phyloP scores from a whole-genome alignment of 2,329 filamentous ascomycete genomes.

The Sordariomycetes sp. region DNA sequence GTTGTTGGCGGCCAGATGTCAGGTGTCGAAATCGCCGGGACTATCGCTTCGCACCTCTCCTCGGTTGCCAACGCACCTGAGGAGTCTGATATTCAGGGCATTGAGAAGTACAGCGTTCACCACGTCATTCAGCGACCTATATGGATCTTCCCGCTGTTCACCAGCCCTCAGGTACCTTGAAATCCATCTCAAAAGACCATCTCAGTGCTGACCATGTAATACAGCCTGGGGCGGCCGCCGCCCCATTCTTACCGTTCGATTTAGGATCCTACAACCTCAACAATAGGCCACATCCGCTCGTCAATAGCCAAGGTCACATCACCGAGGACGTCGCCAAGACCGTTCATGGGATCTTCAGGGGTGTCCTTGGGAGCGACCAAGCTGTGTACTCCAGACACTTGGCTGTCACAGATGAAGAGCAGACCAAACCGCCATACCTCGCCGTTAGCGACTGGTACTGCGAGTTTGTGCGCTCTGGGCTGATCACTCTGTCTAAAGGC shows the following conservation, averaged over 20 bases:
- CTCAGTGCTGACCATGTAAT: slow-evolving; percentile 12
- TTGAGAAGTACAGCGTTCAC: slow-evolving; percentile 49
- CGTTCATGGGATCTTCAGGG: slow-evolving; percentile 41
- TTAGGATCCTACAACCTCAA: slow-evolving; percentile 62
- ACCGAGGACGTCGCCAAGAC: slow-evolving; percentile 44
- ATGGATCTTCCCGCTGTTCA: slow-evolving; percentile 60
- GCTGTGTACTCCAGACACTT: slow-evolving; percentile 34
- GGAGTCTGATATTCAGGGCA: slow-evolving; percentile 24
- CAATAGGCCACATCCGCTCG: slow-evolving; percentile 48
- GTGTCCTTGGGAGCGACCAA: slow-evolving; percentile 44
- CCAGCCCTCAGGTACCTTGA: slow-evolving; percentile 31
- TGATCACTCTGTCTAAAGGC: slow-evolving; percentile 43
- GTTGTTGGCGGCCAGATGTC: slow-evolving; percentile 78
- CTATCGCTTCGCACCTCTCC: slow-evolving; percentile 63
- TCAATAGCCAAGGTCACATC: slow-evolving; percentile 57
- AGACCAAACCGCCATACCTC: slow-evolving; percentile 51
- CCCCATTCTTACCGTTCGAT: slow-evolving; percentile 65
- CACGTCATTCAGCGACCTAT: slow-evolving; percentile 62
- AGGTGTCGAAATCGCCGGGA: slow-evolving; percentile 66
- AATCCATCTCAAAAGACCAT: neutral
- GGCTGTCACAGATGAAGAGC: slow-evolving; percentile 27
- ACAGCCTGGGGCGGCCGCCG: slow-evolving; percentile 34
- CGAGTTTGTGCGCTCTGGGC: slow-evolving; percentile 61
- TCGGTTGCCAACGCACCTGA: slow-evolving; percentile 46
- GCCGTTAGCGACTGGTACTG: slow-evolving; percentile 64